Percentiles rank a stretch among this genome's conserved stretches.
phyloP scores from a whole-genome alignment of 306 rosid species.

The Dryas octopetala region DNA sequence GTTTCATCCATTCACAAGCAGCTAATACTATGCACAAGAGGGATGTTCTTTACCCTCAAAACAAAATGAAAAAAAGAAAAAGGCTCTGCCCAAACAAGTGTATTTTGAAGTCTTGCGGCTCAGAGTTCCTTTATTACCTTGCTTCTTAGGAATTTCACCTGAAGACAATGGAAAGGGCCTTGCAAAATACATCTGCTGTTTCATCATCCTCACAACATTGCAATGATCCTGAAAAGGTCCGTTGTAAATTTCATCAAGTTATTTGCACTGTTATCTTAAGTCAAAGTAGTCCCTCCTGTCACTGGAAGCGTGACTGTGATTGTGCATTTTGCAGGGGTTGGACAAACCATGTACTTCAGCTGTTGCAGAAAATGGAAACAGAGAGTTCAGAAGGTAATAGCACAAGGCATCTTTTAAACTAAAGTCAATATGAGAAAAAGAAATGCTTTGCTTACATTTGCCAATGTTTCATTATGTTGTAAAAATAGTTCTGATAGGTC shows the following conservation, averaged over 20 bases:
- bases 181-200: constrained; percentile 58
- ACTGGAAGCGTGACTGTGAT: neutral
- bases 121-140: constrained; percentile 25
- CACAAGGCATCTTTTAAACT: neutral
- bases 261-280: constrained; percentile 20
- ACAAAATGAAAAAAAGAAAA: neutral
- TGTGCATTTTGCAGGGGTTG: constrained; percentile 47
- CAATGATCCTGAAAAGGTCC: constrained; percentile 51
- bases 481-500: constrained; percentile 20
- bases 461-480: neutral
- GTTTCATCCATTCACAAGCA: neutral
- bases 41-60: neutral
- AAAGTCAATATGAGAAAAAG: neutral
- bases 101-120: constrained; percentile 24
- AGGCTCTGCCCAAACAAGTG: constrained; percentile 6
- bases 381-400: constrained; percentile 62
- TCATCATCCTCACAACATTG: constrained; percentile 54
- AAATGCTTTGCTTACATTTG: neutral
- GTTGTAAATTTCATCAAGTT: constrained; percentile 12
- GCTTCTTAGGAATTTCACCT: constrained; percentile 76
- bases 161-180: constrained; percentile 85
- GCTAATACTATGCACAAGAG: neutral
- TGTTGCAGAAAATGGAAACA: constrained; percentile 42
- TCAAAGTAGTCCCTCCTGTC: neutral
- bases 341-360: constrained; percentile 41